A percentile compares a stretch with the other conserved stretches of the same genome.
These are phyloP conservation scores for Nicotiana paniculata DNA, from an alignment of 257 asterid species.

Conservation along the genomic window DNA sequence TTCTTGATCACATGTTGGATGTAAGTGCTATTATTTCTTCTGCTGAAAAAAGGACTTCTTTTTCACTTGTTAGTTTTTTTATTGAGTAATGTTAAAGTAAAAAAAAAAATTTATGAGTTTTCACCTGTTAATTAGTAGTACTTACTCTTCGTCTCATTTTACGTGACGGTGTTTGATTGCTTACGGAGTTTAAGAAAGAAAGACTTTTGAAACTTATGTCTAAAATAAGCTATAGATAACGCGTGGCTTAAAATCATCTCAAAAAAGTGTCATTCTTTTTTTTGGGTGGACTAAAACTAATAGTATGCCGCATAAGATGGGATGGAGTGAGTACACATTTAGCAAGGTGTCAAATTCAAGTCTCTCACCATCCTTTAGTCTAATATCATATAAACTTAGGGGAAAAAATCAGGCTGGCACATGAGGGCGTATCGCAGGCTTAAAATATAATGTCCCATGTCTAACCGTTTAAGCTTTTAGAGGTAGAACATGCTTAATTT, in stretches of 20 bases:
- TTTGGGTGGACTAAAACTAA: too few relatives aligned
- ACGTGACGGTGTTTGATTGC: too few relatives aligned
- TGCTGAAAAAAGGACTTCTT: neutral
- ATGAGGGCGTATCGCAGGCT: neutral
- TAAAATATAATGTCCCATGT: neutral
- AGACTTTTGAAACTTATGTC: too few relatives aligned
- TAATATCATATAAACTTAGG: neutral
- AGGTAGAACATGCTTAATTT: neutral
- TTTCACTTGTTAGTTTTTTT: neutral
- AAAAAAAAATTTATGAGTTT: too few relatives aligned
- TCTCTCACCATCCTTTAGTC: neutral
- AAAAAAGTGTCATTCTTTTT: too few relatives aligned
- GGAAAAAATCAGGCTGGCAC: neutral
- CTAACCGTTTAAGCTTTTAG: neutral
- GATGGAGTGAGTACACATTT: neutral
- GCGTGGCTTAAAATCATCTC: too few relatives aligned
- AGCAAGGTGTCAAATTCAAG: neutral
- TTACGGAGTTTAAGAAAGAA: too few relatives aligned
- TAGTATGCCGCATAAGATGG: too few relatives aligned
- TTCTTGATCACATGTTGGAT: conserved; percentile 96
- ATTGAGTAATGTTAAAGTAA: too few relatives aligned
- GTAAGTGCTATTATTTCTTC: conserved; percentile 34
- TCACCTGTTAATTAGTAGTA: too few relatives aligned
- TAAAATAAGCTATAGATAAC: too few relatives aligned
- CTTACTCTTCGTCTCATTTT: too few relatives aligned